Evolutionary conservation across 495 filamentous ascomycete genomes (phyloP).

Genomic region (Extremus antarcticus): DNA sequence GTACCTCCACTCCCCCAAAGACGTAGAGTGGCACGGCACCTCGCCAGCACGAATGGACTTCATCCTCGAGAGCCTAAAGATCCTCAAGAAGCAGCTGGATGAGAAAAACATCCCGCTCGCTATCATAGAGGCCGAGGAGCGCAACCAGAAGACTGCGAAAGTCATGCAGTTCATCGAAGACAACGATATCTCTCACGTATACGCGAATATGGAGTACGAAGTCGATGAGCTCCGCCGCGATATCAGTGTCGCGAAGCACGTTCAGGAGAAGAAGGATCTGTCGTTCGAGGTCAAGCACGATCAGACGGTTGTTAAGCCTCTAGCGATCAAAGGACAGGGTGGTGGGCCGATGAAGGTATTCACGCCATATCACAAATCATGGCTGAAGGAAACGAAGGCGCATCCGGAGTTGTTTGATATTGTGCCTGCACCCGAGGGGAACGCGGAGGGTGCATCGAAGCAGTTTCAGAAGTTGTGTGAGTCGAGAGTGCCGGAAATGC

Average conservation of each 20-base stretch:
- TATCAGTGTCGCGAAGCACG: slow-evolving; percentile 26
- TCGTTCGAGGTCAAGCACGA: slow-evolving; percentile 30
- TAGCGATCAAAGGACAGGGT: slow-evolving; percentile 23
- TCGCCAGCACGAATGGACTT: slow-evolving; percentile 34
- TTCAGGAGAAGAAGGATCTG: slow-evolving; percentile 19
- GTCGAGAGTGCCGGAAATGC: slow-evolving; percentile 23
- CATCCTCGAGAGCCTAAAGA: slow-evolving; percentile 31
- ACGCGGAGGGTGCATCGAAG: slow-evolving; percentile 19
- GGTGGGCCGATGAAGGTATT: slow-evolving; percentile 37
- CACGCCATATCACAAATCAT: slow-evolving; percentile 33
- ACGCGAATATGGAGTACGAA: slow-evolving; percentile 49
- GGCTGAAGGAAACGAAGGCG: slow-evolving; percentile 28
- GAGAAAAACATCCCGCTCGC: slow-evolving; percentile 33
- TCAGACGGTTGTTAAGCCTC: slow-evolving; percentile 34
- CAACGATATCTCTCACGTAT: slow-evolving; percentile 36
- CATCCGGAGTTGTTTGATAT: slow-evolving; percentile 28
- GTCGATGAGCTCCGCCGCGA: slow-evolving; percentile 47
- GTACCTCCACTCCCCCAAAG: slow-evolving; percentile 30
- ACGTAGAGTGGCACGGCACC: slow-evolving; percentile 35
- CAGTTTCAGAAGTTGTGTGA: slow-evolving; percentile 28
- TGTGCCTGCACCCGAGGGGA: slow-evolving; percentile 25
- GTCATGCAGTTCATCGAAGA: slow-evolving; percentile 32
- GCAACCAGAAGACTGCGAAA: slow-evolving; percentile 27
- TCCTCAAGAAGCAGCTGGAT: slow-evolving; percentile 32
- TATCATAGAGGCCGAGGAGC: slow-evolving; percentile 25